Evolutionary conservation across 495 filamentous ascomycete species (phyloP).

Genomic region (Saxophila tyrrhenica): DNA sequence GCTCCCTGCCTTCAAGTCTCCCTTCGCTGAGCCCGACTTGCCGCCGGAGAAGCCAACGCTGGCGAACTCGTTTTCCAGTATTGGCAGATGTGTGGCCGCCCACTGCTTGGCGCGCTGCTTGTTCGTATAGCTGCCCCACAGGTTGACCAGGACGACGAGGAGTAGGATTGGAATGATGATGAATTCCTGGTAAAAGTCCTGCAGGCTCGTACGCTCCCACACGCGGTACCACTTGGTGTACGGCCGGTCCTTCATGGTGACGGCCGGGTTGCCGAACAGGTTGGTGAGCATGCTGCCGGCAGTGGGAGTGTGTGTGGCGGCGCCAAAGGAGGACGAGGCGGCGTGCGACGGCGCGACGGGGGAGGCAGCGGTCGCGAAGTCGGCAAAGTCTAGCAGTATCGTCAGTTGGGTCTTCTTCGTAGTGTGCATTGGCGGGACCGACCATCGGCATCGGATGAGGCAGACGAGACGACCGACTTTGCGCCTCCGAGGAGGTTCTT

Average conservation of each 20-base stretch:
- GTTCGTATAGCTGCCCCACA: conserved; percentile 76
- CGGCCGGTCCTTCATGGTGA: conserved; percentile 30
- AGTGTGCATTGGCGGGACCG: no score
- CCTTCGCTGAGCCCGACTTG: conserved; percentile 28
- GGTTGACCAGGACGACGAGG: conserved; percentile 62
- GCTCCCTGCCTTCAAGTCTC: conserved; percentile 12
- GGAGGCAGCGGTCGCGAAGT: conserved; percentile 34
- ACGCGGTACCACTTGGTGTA: conserved; percentile 96
- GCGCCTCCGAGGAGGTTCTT: conserved; percentile 28
- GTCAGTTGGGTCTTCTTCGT: no score
- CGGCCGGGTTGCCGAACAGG: neutral
- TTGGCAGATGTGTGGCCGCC: conserved; percentile 59
- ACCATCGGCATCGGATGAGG: conserved; percentile 18
- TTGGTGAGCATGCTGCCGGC: conserved; percentile 16
- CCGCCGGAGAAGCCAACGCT: conserved; percentile 64
- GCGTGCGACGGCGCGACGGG: conserved; percentile 33
- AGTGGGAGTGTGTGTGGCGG: conserved; percentile 37
- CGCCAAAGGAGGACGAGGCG: conserved; percentile 30
- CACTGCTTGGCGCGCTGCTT: conserved; percentile 67
- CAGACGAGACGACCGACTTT: conserved; percentile 19
- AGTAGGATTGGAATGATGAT: conserved; percentile 65
- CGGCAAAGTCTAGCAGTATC: conserved; percentile 34
- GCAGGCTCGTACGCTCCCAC: conserved; percentile 71
- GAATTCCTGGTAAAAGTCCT: conserved; percentile 80
- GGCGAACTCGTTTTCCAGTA: conserved; percentile 72